A percentile compares a stretch with the other conserved stretches of the same genome.
phyloP scores from a whole-genome alignment of 768 basidiomycete genomes.

The Podaxis sp. region DNA sequence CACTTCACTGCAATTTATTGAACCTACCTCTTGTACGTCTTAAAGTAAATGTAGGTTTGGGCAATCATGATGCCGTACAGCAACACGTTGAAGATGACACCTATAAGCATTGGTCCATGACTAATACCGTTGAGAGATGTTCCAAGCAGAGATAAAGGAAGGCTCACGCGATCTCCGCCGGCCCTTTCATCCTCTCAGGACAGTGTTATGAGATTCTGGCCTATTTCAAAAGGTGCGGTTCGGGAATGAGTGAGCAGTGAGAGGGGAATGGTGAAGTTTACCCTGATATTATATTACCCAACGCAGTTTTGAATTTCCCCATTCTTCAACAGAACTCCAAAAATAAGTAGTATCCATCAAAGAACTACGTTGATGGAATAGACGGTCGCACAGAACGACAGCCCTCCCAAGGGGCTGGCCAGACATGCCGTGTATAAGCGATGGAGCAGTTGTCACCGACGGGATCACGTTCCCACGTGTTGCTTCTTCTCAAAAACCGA shows the following conservation, averaged over 20 bases:
- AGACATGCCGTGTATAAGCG: no score
- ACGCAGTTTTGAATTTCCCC: no score
- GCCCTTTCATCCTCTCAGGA: constrained; percentile 6
- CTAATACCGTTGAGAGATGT: neutral
- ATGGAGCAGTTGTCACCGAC: no score
- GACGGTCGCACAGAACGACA: no score
- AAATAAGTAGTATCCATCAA: no score
- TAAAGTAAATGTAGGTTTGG: constrained; percentile 15
- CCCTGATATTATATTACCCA: no score
- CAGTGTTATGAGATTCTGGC: neutral
- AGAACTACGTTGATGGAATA: no score
- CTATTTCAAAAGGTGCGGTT: neutral
- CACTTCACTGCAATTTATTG: neutral
- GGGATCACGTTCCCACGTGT: no score
- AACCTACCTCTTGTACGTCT: constrained; percentile 14
- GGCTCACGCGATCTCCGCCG: constrained; percentile 13
- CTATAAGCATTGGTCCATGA: constrained; percentile 16
- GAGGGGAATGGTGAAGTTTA: neutral
- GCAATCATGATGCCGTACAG: constrained; percentile 16
- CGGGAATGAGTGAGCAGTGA: neutral
- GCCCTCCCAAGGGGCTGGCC: no score
- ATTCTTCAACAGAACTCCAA: no score
- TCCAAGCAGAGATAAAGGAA: neutral
- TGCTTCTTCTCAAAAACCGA: no score
- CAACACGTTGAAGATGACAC: constrained; percentile 14